These are phyloP conservation scores for Ziziphus jujuba DNA, from an alignment of 306 rosid genomes.

Conservation along the genomic window DNA sequence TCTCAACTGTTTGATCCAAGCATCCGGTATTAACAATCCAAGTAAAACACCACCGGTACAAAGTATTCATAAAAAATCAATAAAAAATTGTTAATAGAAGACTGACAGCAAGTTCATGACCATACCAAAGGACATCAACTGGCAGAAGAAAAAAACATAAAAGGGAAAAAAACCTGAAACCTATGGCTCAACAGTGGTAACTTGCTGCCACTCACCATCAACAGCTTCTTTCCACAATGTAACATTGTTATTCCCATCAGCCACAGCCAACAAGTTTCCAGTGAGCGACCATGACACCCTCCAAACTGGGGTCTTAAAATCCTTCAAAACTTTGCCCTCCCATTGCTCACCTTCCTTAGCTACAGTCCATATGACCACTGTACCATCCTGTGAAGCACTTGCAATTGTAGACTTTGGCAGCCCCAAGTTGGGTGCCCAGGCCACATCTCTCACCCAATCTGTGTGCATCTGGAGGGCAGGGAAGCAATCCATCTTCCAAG, in stretches of 20 bases:
- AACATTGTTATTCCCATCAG: slow-evolving; percentile 75
- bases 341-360: slow-evolving; percentile 87
- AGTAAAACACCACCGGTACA: background rate
- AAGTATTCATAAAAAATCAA: slow-evolving; percentile 11
- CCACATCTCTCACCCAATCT: slow-evolving; percentile 88
- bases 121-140: slow-evolving; percentile 5
- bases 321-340: slow-evolving; percentile 77
- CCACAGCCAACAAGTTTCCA: slow-evolving; percentile 84
- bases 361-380: slow-evolving; percentile 76
- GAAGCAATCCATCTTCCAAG: slow-evolving; percentile 89
- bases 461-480: slow-evolving; percentile 84
- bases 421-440: slow-evolving; percentile 98
- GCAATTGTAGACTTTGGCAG: slow-evolving; percentile 89
- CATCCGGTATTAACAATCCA: background rate
- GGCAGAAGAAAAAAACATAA: background rate
- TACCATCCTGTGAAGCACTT: slow-evolving; percentile 86
- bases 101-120: slow-evolving; percentile 20
- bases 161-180: slow-evolving; percentile 19
- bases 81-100: background rate
- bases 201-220: slow-evolving; percentile 92
- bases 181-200: slow-evolving; percentile 78
- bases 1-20: background rate
- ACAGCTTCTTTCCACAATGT: slow-evolving; percentile 96
- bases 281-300: slow-evolving; percentile 96
- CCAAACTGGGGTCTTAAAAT: slow-evolving; percentile 86